Evolutionary conservation across 495 filamentous ascomycete genomes (phyloP), one percentile per base, ranked within the genome.

Genomic region (Chaetomium tenue): DNA sequence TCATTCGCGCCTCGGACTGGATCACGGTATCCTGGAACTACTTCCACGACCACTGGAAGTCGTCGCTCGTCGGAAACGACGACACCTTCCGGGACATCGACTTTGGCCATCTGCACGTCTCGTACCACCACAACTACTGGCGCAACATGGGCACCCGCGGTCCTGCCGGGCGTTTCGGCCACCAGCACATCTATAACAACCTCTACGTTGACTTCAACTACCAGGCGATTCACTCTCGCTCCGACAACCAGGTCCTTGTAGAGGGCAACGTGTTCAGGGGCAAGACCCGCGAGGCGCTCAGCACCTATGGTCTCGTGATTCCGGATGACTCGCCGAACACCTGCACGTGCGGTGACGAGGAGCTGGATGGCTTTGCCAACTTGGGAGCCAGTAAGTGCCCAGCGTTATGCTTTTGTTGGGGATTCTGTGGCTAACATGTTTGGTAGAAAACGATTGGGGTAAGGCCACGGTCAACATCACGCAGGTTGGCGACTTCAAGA

Each of bases 1-100:
- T 89, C 66, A 81, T 81, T 52, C 83, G 84, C 64, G 84, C 71
- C 30, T 72, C 73, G 3, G 80, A 86, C 64, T 84, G 68, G 66
- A 60, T 86, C 60, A 85, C 84, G 18, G 63, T 85, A 58, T 77
- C 71, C 44, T 81, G 69, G 76, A 83, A 72, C 58, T 77, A 77
- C 61, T 66, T 85, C 63, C 82, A 85, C 70, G 85, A 89, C 75
- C 86, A 89, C 78, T 89, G 77, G 77, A 89, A 89, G 72, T 83
- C 79, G 23, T 83, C 81, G 0, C 78, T 89, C 6, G 75, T 88
- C 44, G 87, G 87, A 30, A 87, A 89, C 80, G 81, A 79, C 44
- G 78, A 81, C 64, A 63, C 58, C 52, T 81, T 83, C 68, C 72
- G 67, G 30, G 65, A 70, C 40, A 65, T 80, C 65, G 80, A 82